Evolutionary conservation across 192 early-diverging fungal genomes (phyloP).

Genomic region (Coemansia javaensis): DNA sequence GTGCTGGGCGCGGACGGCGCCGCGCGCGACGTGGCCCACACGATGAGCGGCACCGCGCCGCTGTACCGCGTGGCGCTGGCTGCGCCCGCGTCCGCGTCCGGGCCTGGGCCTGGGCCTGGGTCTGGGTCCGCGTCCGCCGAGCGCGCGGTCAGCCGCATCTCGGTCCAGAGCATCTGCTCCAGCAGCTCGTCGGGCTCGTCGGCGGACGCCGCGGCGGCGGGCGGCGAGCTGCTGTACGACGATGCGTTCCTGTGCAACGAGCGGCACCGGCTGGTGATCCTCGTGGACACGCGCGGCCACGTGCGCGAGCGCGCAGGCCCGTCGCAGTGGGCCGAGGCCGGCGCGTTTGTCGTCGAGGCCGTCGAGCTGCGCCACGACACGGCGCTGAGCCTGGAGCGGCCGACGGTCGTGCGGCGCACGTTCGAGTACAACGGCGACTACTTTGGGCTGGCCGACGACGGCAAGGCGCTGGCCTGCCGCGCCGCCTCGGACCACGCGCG

Average conservation of each 20-base stretch:
- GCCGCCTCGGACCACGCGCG: slow-evolving; percentile 19
- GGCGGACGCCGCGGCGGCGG: slow-evolving; percentile 1
- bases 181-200: slow-evolving; percentile 37
- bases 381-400: slow-evolving; percentile 32
- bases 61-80: slow-evolving; percentile 33
- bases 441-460: slow-evolving; percentile 36
- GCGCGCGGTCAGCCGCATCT: slow-evolving; percentile 45
- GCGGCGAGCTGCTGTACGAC: slow-evolving; percentile 31
- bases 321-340: slow-evolving; percentile 34
- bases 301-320: slow-evolving; percentile 17
- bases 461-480: slow-evolving; percentile 22
- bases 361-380: slow-evolving; percentile 16
- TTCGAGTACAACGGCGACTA: slow-evolving; percentile 46
- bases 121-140: slow-evolving; percentile 13
- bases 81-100: neutral
- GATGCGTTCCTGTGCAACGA: slow-evolving; percentile 41
- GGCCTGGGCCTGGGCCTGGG: neutral
- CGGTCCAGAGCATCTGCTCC: slow-evolving; percentile 45
- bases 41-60: slow-evolving; percentile 29
- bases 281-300: slow-evolving; percentile 2
- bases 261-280: slow-evolving; percentile 38
- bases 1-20: slow-evolving; percentile 37
- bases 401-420: slow-evolving; percentile 4
- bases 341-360: slow-evolving; percentile 18
- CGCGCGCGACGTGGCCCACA: slow-evolving; percentile 31